phyloP scores from a whole-genome alignment of 2,329 filamentous ascomycete genomes.

The Sclerotinia spermophila region DNA sequence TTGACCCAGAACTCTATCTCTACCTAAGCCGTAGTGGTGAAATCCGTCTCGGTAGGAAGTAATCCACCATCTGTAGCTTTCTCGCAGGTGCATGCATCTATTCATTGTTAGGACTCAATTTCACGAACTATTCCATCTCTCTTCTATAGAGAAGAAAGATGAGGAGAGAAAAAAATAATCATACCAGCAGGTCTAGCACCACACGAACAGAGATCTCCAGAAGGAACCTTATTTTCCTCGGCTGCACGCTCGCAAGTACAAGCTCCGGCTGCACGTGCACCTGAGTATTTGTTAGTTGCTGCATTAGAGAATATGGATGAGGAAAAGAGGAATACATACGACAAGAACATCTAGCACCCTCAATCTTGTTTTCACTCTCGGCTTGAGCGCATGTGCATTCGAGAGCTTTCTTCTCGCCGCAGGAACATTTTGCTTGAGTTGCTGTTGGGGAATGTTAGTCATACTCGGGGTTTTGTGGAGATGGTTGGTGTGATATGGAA shows the following conservation, averaged over 20 bases:
- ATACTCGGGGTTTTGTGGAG: neutral
- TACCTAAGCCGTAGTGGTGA: conserved; percentile 62
- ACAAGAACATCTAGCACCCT: conserved; percentile 78
- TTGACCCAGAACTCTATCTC: neutral
- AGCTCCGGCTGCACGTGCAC: conserved; percentile 68
- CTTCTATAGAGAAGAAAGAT: neutral
- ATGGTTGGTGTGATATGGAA: neutral
- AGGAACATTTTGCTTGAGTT: conserved; percentile 73
- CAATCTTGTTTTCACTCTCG: conserved; percentile 66
- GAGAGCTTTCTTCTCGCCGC: conserved; percentile 81
- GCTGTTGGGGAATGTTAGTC: conserved; percentile 36
- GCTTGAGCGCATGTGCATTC: conserved; percentile 83
- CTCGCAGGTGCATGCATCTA: conserved; percentile 77
- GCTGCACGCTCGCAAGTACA: conserved; percentile 76
- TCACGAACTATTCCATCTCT: neutral
- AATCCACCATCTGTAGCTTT: conserved; percentile 61
- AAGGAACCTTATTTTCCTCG: conserved; percentile 62
- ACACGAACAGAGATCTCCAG: conserved; percentile 68
- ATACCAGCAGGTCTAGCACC: conserved; percentile 69
- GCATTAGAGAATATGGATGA: accelerated
- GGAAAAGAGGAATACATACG: conserved; percentile 43
- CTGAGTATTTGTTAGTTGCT: conserved; percentile 22
- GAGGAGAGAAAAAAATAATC: conserved; percentile 34
- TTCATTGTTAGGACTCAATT: conserved; percentile 1
- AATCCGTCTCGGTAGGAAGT: conserved; percentile 75